Evolutionary conservation across 2,329 filamentous ascomycete species (phyloP).

Genomic region (Aspergillus brasiliensis): DNA sequence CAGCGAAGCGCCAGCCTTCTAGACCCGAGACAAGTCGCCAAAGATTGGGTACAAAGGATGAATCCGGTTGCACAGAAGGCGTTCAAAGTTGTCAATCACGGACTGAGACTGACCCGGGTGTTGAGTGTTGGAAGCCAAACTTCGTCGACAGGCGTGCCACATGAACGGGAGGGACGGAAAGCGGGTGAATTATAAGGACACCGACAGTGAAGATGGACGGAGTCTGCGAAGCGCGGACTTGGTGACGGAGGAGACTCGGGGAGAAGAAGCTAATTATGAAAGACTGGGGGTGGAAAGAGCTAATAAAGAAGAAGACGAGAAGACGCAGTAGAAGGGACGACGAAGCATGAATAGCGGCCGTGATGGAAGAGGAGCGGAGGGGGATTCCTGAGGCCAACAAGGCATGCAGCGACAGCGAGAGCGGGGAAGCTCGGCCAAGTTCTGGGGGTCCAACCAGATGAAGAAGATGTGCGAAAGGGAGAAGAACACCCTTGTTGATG

Average conservation of each 20-base stretch:
- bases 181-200: constrained; percentile 15
- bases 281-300: neutral
- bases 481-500: neutral
- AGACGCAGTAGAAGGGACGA: neutral
- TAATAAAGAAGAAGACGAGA: neutral
- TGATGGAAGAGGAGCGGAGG: neutral
- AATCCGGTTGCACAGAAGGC: neutral
- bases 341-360: neutral
- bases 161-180: constrained; percentile 22
- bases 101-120: neutral
- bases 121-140: neutral
- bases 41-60: neutral
- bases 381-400: constrained; percentile 13
- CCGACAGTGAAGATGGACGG: neutral
- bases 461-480: neutral
- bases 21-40: neutral
- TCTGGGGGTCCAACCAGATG: neutral
- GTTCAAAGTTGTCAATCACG: neutral
- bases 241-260: neutral
- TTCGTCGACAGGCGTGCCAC: constrained; percentile 18
- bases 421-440: constrained; percentile 19
- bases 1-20: constrained; percentile 2
- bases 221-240: neutral
- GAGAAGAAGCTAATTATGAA: neutral
- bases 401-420: constrained; percentile 11